These are phyloP conservation scores for Francoa sonchifolia DNA, from an alignment of 441 rosid genomes.

Conservation along the genomic window DNA sequence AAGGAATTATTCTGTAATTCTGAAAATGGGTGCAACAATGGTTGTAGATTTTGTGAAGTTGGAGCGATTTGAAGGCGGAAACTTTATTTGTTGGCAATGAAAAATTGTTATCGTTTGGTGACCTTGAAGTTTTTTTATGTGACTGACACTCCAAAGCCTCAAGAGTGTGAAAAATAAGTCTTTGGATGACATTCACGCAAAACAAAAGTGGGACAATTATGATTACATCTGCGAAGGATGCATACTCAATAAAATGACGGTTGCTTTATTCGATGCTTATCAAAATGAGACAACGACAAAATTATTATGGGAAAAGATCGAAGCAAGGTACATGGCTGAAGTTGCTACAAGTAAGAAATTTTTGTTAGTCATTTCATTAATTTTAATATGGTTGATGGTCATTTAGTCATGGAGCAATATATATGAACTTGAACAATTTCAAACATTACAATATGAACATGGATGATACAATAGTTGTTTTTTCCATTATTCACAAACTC, in stretches of 20 bases:
- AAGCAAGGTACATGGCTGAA: conserved; percentile 1
- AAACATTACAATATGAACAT: conserved; percentile 1
- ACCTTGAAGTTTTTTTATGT: conserved; percentile 1
- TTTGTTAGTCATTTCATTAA: not conserved
- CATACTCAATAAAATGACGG: not conserved
- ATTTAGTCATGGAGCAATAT: conserved; percentile 2
- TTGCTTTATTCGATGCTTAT: not conserved
- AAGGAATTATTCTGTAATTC: too few species aligned
- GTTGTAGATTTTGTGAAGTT: too few species aligned
- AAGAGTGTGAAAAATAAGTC: not conserved
- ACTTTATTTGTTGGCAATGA: not conserved
- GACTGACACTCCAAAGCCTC: not conserved
- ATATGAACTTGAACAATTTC: not conserved
- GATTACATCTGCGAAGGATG: not conserved
- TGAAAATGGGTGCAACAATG: too few species aligned
- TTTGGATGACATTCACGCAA: not conserved
- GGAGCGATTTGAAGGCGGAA: too few species aligned
- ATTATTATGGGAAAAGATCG: not conserved
- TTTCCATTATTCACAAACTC: not conserved
- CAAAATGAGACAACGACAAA: not conserved
- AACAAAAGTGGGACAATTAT: not conserved
- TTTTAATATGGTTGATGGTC: not conserved
- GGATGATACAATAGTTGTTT: not conserved
- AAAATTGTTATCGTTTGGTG: not conserved
- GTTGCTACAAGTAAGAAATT: conserved; percentile 4